Conservation (phyloP, 2,329 filamentous ascomycete species). For the Penicillium janthinellum region DNA sequence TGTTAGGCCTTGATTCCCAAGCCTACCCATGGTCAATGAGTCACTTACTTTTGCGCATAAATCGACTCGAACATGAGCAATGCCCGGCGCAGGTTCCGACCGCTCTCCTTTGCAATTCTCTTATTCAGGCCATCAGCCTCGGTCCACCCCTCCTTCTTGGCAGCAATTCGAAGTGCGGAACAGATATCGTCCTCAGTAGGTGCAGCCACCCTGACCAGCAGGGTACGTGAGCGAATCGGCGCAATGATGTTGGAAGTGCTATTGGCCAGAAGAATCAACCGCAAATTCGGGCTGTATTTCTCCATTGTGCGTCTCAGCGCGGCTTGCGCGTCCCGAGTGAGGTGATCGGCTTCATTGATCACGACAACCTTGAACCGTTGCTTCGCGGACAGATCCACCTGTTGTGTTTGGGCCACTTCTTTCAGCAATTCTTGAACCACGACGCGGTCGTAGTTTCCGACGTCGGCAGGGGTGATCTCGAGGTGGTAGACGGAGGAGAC, state of each 20-base stretch:
- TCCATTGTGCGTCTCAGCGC: conserved; percentile 96
- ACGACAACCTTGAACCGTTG: conserved; percentile 98
- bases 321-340: conserved; percentile 92
- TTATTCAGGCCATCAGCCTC: conserved; percentile 73
- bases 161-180: conserved; percentile 67
- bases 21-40: conserved; percentile 4
- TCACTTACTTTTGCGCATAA: conserved; percentile 87
- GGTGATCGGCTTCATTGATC: conserved; percentile 96
- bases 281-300: conserved; percentile 94
- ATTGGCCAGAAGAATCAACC: conserved; percentile 89
- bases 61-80: conserved; percentile 97
- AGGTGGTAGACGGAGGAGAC: conserved; percentile 96
- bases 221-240: conserved; percentile 88
- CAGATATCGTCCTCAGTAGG: conserved; percentile 85
- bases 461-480: conserved; percentile 96
- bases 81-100: conserved; percentile 84
- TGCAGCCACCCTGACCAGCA: conserved; percentile 88
- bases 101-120: conserved; percentile 86
- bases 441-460: conserved; percentile 93
- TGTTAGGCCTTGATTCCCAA: conserved; percentile 11
- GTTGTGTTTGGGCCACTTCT: conserved; percentile 97
- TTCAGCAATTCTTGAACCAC: conserved; percentile 95
- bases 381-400: conserved; percentile 88
- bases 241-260: conserved; percentile 98
- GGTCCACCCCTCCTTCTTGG: conserved; percentile 83